Conservation (phyloP, 73 alveolate species). For the Stentor coeruleus region DNA sequence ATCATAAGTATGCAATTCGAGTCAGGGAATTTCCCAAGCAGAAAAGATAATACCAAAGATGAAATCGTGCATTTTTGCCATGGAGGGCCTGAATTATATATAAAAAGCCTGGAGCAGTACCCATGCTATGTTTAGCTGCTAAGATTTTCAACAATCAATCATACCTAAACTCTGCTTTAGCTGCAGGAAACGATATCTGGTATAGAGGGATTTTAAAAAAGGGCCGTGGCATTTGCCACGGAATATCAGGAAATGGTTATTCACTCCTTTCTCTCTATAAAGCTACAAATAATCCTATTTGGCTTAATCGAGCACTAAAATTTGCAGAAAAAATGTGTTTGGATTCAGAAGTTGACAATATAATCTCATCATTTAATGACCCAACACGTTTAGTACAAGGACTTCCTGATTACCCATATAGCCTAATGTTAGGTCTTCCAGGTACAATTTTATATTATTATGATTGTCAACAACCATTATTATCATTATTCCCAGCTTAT, state of each 20-base stretch:
- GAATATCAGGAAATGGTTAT: slow-evolving; percentile 77
- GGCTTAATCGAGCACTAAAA: slow-evolving; percentile 59
- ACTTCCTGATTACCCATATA: slow-evolving; percentile 71
- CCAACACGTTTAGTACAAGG: slow-evolving; percentile 49
- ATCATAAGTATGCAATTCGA: slow-evolving; percentile 40
- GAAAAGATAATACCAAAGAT: slow-evolving; percentile 37
- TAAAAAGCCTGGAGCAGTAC: slow-evolving; percentile 90
- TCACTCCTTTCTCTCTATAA: slow-evolving; percentile 55
- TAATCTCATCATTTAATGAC: slow-evolving; percentile 38
- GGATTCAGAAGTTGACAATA: slow-evolving; percentile 36
- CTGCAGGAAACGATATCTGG: slow-evolving; percentile 69
- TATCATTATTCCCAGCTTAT: slow-evolving; percentile 24
- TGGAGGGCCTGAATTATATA: too few species aligned
- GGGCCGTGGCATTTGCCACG: slow-evolving; percentile 89
- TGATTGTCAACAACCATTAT: slow-evolving; percentile 1
- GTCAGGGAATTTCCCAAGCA: slow-evolving; percentile 70
- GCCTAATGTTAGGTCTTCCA: slow-evolving; percentile 77
- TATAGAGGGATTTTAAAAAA: slow-evolving; percentile 69
- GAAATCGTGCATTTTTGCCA: slow-evolving; percentile 79
- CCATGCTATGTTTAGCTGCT: slow-evolving; percentile 63
- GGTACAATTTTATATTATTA: slow-evolving; percentile 43
- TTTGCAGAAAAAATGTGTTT: slow-evolving; percentile 44
- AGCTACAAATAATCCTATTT: slow-evolving; percentile 51
- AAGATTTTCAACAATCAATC: slow-evolving; percentile 32
- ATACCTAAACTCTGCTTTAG: slow-evolving; percentile 45